Base-by-base conservation (phyloP, 2,329 filamentous ascomycete species). In the Clonostachys byssicola region DNA sequence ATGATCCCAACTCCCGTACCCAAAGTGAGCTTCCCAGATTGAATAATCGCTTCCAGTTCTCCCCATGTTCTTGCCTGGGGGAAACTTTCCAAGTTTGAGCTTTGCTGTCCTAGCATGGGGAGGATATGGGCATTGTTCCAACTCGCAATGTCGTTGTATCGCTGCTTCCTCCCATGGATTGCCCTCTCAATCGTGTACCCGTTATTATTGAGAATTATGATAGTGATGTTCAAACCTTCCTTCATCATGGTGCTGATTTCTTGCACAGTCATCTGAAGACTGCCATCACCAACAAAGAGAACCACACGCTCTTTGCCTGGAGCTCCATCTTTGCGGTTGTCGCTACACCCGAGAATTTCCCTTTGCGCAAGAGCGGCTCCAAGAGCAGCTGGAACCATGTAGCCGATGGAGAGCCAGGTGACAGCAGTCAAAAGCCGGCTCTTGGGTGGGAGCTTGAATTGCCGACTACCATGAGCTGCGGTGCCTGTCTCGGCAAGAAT, bases 161-260 rank as follows among this genome's bases (percentile, higher is more conserved):
- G 63, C 34, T 81, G 88, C 9, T 91, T 74, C 82, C 86, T 86
- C 46, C 89, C 89, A 65, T 95, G 90, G 58, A 95, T 95, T 63
- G 82, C 88, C 33, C 91, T 83, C 69, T 96, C 91, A 63, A 95
- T 94, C 10, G 90, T 94, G 69, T 88, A 95, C 12, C 91, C 91
- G 38, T 92, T 82, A 63, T 95, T 95, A 74, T 87, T 90, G 55
- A 95, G 86, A 52, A 94, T 76, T 63, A 95, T 92, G 52, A 95
- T 84, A 58, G 91, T 92, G 18, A 88, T 81, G 51, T 85, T 84
- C 48, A 95, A 71, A 20, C 79, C 75, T 50, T 88, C 83, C 34
- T 84, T 79, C 52, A 95, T 80, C 78, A 95, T 92, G 12, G 89
- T 94, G 64, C 83, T 88, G 52, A 95, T 62, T 66, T 94, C 90